These are phyloP conservation scores for Talaromyces sp. DNA, from an alignment of 2,329 filamentous ascomycete species.

Conservation along the genomic window DNA sequence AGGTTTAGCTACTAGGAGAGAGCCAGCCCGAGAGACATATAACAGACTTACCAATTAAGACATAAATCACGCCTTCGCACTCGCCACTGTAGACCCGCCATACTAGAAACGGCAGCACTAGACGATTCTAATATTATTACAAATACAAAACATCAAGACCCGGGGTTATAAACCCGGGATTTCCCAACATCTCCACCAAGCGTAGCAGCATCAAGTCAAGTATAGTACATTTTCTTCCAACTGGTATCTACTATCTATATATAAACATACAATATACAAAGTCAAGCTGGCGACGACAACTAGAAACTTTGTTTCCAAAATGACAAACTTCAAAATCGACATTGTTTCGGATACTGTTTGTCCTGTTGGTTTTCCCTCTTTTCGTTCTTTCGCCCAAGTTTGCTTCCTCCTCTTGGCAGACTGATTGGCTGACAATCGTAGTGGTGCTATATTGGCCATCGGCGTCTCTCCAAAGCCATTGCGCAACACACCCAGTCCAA, in stretches of 20 bases:
- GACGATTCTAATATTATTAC: neutral
- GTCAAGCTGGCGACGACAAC: neutral
- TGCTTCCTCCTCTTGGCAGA: neutral
- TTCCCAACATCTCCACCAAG: neutral
- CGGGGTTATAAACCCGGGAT: neutral
- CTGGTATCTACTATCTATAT: neutral
- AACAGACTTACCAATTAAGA: too few relatives aligned
- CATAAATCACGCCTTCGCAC: too few relatives aligned
- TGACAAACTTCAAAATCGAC: conserved; percentile 71
- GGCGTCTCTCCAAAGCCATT: conserved; percentile 68
- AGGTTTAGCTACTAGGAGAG: too few relatives aligned
- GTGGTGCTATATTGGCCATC: conserved; percentile 74
- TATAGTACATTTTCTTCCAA: neutral
- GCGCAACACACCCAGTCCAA: conserved; percentile 57
- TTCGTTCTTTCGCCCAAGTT: neutral
- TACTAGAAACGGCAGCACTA: neutral
- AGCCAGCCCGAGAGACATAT: too few relatives aligned
- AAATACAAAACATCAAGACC: neutral
- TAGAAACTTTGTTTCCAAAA: conserved; percentile 25
- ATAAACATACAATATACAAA: neutral
- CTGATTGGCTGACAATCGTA: conserved; percentile 14
- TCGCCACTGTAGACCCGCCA: too few relatives aligned
- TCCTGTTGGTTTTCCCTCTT: conserved; percentile 39
- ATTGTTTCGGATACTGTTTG: conserved; percentile 79
- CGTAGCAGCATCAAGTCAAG: neutral